Conservation (phyloP, 306 rosid genomes). For the Trifolium fragiferum region DNA sequence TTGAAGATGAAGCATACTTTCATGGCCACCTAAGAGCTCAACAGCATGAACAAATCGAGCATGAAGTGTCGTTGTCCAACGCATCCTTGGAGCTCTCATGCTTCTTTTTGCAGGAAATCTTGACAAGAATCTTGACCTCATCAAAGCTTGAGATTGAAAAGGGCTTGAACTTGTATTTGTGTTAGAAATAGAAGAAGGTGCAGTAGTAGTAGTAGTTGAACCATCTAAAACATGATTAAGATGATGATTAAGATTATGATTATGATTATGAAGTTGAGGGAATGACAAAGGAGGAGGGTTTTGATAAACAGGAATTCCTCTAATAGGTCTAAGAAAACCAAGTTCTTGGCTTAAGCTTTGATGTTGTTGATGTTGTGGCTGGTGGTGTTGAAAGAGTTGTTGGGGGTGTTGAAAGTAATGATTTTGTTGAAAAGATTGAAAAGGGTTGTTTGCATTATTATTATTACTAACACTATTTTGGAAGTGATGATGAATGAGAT, state of each 20-base stretch:
- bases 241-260: slow-evolving; percentile 25
- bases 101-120: slow-evolving; percentile 88
- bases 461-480: slow-evolving; percentile 27
- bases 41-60: slow-evolving; percentile 99
- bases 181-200: slow-evolving; percentile 45
- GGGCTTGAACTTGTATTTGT: slow-evolving; percentile 42
- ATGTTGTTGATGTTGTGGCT: slow-evolving; percentile 37
- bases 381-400: slow-evolving; percentile 45
- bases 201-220: background rate
- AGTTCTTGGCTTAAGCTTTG: slow-evolving; percentile 67
- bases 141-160: slow-evolving; percentile 60
- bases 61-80: slow-evolving; percentile 96
- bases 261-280: slow-evolving; percentile 38
- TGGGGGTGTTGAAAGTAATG: slow-evolving; percentile 49
- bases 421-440: slow-evolving; percentile 50
- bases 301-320: slow-evolving; percentile 94
- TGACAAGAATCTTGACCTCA: slow-evolving; percentile 83
- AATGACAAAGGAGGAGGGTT: slow-evolving; percentile 70
- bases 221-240: slow-evolving; percentile 49
- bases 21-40: slow-evolving; percentile 97
- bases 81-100: slow-evolving; percentile 99
- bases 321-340: slow-evolving; percentile 83
- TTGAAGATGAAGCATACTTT: slow-evolving; percentile 61
- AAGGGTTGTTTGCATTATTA: slow-evolving; percentile 33
- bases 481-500: slow-evolving; percentile 46